These are phyloP conservation scores for Shiraia sp. DNA, from an alignment of 2,329 filamentous ascomycete genomes.

Conservation along the genomic window DNA sequence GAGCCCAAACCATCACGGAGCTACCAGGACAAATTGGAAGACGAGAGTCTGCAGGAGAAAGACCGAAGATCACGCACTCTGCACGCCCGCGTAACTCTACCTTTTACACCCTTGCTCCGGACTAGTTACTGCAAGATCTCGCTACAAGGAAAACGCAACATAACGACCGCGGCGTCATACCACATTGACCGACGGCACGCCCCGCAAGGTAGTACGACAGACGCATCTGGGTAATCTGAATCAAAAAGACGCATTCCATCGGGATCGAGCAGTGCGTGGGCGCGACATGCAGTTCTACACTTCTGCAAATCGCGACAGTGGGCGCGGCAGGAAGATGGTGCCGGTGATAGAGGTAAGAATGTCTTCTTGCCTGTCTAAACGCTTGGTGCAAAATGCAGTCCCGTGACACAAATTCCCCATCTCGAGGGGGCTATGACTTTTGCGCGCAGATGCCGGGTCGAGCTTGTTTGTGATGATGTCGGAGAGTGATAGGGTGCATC, in stretches of 20 bases:
- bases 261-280: slow-evolving; percentile 3
- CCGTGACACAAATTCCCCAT: not conserved
- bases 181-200: slow-evolving; percentile 16
- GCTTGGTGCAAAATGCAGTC: slow-evolving; percentile 1
- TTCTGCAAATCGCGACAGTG: slow-evolving; percentile 13
- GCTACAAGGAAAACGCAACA: slow-evolving; percentile 24
- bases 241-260: slow-evolving; percentile 6
- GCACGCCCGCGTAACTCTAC: slow-evolving; percentile 1
- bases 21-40: not conserved
- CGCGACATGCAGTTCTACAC: slow-evolving; percentile 22
- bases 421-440: slow-evolving; percentile 13
- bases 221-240: slow-evolving; percentile 1
- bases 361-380: slow-evolving; percentile 1
- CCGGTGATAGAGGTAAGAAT: slow-evolving; percentile 41
- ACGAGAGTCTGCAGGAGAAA: slow-evolving; percentile 5
- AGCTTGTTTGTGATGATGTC: slow-evolving; percentile 26
- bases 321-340: slow-evolving; percentile 29
- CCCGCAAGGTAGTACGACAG: slow-evolving; percentile 22
- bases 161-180: slow-evolving; percentile 31
- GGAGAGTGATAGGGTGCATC: slow-evolving; percentile 9
- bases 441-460: slow-evolving; percentile 12
- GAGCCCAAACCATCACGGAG: not conserved
- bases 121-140: slow-evolving; percentile 25
- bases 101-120: slow-evolving; percentile 21
- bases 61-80: not conserved